phyloP scores from a whole-genome alignment of 495 filamentous ascomycete genomes.

The Penicillium maclennaniae region DNA sequence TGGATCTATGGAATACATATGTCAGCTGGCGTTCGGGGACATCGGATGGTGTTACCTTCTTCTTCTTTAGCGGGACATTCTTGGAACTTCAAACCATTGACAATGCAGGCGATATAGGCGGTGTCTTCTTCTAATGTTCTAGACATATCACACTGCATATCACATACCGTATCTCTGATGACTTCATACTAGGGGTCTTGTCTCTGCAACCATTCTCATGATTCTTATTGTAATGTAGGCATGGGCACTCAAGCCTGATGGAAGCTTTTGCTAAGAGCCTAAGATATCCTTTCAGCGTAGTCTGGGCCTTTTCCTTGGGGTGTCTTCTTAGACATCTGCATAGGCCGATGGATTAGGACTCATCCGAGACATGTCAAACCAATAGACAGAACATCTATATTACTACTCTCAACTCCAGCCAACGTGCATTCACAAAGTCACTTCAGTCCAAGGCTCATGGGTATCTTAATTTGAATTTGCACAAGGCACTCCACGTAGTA shows the following conservation, averaged over 20 bases:
- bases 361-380: no score
- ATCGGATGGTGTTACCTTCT: not conserved
- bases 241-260: not conserved
- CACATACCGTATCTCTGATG: not conserved
- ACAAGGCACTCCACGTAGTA: no score
- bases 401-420: no score
- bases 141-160: not conserved
- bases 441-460: no score
- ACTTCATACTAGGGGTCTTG: not conserved
- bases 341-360: no score
- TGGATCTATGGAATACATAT: not conserved
- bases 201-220: not conserved
- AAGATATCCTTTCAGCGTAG: no score
- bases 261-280: no score
- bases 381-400: no score
- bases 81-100: not conserved
- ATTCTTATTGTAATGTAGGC: not conserved
- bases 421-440: no score
- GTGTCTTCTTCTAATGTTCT: not conserved
- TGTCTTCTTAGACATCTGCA: no score
- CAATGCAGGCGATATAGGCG: not conserved
- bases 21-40: constrained; percentile 11
- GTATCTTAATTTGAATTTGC: no score
- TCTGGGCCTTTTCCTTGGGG: no score
- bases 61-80: not conserved